These are phyloP conservation scores for Adenanthera pavonina DNA, from an alignment of 306 rosid genomes.

Conservation along the genomic window DNA sequence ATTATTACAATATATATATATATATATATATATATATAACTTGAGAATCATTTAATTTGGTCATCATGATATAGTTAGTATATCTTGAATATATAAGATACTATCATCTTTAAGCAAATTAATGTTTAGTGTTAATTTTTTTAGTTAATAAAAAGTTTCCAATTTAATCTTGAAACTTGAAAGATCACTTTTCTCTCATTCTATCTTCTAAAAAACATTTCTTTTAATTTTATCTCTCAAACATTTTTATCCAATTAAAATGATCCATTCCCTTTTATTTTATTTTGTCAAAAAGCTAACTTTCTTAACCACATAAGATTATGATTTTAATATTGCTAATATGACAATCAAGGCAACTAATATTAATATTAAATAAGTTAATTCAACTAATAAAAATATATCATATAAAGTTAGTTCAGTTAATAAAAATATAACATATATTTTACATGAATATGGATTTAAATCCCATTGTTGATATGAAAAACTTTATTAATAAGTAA, in stretches of 20 bases:
- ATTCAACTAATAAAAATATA: no score
- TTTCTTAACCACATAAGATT: neutral
- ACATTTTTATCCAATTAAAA: neutral
- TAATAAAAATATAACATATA: no score
- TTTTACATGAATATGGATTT: no score
- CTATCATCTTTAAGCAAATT: neutral
- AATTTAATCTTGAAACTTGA: neutral
- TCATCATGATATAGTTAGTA: no score
- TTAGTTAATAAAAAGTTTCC: neutral
- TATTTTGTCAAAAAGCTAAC: neutral
- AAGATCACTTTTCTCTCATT: neutral
- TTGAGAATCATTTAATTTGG: no score
- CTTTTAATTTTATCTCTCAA: no score
- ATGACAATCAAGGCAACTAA: neutral
- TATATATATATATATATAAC: no score
- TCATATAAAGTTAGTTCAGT: no score
- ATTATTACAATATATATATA: neutral
- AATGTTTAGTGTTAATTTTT: neutral
- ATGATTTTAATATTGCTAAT: neutral
- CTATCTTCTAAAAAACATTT: neutral
- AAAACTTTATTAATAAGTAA: no score
- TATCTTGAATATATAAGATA: no score
- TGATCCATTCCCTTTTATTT: neutral
- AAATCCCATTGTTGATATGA: no score
- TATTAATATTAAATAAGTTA: no score